phyloP scores from a whole-genome alignment of 148 eudicot genomes.

The Dianthus caryophyllus region DNA sequence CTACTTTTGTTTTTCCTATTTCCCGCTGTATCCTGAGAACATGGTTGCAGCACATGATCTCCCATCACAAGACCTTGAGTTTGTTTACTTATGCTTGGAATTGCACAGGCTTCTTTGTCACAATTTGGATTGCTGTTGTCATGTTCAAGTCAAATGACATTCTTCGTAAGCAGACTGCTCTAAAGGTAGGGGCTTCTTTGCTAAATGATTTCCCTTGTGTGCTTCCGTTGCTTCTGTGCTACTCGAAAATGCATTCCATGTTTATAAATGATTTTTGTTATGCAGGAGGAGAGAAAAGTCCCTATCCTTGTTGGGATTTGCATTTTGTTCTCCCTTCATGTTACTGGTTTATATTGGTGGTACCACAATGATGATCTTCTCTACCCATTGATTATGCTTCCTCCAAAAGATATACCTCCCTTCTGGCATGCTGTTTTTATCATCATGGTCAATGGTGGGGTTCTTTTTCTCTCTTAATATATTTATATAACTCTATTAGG shows the following conservation, averaged over 20 bases:
- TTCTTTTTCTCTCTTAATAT: neutral
- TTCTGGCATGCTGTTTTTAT: slow-evolving; percentile 94
- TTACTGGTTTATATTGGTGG: slow-evolving; percentile 95
- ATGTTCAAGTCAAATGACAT: slow-evolving; percentile 96
- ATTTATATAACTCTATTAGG: neutral
- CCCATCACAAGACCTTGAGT: neutral
- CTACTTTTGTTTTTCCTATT: neutral
- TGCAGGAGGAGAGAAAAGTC: slow-evolving; percentile 88
- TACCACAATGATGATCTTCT: slow-evolving; percentile 66
- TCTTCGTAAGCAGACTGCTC: slow-evolving; percentile 84
- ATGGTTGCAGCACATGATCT: neutral
- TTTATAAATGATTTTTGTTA: neutral
- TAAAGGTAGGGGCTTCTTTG: slow-evolving; percentile 50
- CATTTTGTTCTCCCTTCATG: slow-evolving; percentile 59
- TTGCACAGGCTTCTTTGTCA: slow-evolving; percentile 76
- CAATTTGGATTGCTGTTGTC: slow-evolving; percentile 75
- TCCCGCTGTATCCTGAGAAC: neutral
- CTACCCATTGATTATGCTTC: slow-evolving; percentile 76
- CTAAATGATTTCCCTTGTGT: neutral
- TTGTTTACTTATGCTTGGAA: slow-evolving; percentile 5
- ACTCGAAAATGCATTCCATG: neutral
- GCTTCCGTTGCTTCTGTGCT: neutral
- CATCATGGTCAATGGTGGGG: slow-evolving; percentile 47
- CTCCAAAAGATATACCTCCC: slow-evolving; percentile 92
- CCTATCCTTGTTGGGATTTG: slow-evolving; percentile 59